Conservation (phyloP, 352 stramenopile genomes). For the Globisporangium solare region DNA sequence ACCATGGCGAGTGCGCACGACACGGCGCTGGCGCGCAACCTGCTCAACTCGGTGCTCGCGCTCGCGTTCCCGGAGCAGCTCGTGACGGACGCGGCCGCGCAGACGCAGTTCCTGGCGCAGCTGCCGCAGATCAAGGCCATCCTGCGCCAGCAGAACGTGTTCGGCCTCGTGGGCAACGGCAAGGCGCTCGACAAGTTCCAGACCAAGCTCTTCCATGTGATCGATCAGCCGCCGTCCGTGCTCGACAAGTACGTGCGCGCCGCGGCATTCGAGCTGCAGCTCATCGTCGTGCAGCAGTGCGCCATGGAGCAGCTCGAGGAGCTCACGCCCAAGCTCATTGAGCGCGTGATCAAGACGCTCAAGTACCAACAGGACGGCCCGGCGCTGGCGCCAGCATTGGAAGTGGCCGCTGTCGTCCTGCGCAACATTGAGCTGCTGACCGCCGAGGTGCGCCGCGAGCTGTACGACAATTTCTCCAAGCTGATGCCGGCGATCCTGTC, state of each 20-base stretch:
- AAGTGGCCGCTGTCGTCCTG: conserved; percentile 41
- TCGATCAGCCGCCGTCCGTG: conserved; percentile 30
- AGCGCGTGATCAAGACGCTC: conserved; percentile 59
- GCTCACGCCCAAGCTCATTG: conserved; percentile 48
- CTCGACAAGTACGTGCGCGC: conserved; percentile 26
- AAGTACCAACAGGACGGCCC: conserved; percentile 47
- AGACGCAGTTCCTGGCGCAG: conserved; percentile 47
- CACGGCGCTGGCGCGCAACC: conserved; percentile 59
- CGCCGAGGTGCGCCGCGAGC: conserved; percentile 51
- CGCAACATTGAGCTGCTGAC: conserved; percentile 45
- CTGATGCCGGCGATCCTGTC: conserved; percentile 49
- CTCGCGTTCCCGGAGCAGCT: conserved; percentile 62
- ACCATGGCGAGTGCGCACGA: conserved; percentile 21
- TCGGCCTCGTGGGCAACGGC: conserved; percentile 62
- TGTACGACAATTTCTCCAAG: conserved; percentile 58
- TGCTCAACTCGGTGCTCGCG: conserved; percentile 74
- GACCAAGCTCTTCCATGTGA: conserved; percentile 48
- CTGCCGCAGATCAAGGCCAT: conserved; percentile 40
- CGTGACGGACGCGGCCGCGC: conserved; percentile 28
- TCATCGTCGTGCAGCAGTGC: conserved; percentile 53
- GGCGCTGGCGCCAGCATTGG: conserved; percentile 32
- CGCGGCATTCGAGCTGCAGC: conserved; percentile 58
- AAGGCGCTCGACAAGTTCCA: conserved; percentile 79
- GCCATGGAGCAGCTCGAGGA: conserved; percentile 52
- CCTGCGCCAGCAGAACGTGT: conserved; percentile 66